Evolutionary conservation across 495 filamentous ascomycete genomes (phyloP), one percentile per base, ranked within the genome.

Genomic region (Trichocladium uniseriatum): DNA sequence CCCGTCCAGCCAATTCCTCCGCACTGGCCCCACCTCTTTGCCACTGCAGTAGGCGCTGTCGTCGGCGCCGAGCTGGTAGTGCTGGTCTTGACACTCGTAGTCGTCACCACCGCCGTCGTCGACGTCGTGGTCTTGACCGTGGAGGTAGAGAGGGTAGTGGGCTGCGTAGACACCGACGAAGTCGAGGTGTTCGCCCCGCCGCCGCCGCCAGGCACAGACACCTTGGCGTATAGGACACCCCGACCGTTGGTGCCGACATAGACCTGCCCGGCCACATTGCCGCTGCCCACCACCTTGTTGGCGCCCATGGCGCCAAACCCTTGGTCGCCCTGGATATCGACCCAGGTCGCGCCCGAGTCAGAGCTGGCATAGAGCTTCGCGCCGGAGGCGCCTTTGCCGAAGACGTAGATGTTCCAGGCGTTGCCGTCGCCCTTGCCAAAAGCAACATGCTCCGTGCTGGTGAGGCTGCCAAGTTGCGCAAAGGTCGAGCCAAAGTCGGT

Each of bases 231-330:
- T 24, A 81, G 69, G 5, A 78, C 76, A 32, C 78, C 78, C 3
- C 78, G 68, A 0, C 79, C 79, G 38, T 81, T 80, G 0, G 77
- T 80, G 1, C 78, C 79, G 28, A 80, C 66, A 49, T 74, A 80
- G 0, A 81, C 78, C 49, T 71, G 71, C 16, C 73, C 73, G 19
- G 68, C 69, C 7, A 66, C 66, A 21, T 72, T 74, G 45, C 67
- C 66, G 51, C 73, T 76, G 13, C 73, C 76, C 11, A 66, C 69
- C 13, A 79, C 58, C 45, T 59, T 67, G 49, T 69, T 72, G 31
- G 62, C 57, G 44, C 65, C 61, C 6, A 76, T 68, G 5, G 69
- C 55, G 6, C 76, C 78, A 49, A 80, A 78, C 3, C 76, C 74
- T 45, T 79, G 74, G 6, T 42, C 54, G 11, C 71, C 74, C 53